These are phyloP conservation scores for Cantharellus cinnabarinus DNA, from an alignment of 768 basidiomycete species.

Conservation along the genomic window DNA sequence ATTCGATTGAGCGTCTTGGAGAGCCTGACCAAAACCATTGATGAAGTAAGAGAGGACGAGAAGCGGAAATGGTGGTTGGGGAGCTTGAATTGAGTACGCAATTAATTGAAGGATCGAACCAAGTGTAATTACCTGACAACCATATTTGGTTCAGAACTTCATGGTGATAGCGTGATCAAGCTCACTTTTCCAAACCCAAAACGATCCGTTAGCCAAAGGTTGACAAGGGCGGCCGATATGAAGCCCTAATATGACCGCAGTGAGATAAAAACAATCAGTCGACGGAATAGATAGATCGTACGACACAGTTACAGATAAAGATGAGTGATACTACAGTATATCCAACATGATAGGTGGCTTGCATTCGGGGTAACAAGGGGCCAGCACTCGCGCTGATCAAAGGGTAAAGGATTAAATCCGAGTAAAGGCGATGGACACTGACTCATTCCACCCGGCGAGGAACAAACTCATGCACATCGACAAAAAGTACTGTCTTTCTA, in stretches of 20 bases:
- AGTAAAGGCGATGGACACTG: background rate
- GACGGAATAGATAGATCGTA: background rate
- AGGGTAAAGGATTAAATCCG: background rate
- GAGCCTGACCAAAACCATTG: constrained; percentile 30
- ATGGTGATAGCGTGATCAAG: background rate
- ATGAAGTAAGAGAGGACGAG: constrained; percentile 31
- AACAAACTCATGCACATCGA: background rate
- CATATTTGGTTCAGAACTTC: background rate
- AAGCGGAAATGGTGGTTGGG: constrained; percentile 43
- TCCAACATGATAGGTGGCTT: constrained; percentile 6
- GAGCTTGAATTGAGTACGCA: constrained; percentile 32
- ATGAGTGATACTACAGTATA: constrained; percentile 8
- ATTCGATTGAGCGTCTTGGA: constrained; percentile 51
- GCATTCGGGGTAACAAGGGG: constrained; percentile 6
- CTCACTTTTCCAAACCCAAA: constrained; percentile 9
- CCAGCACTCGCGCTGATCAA: background rate
- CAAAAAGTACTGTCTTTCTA: background rate
- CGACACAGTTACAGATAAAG: constrained; percentile 5
- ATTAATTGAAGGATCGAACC: constrained; percentile 28
- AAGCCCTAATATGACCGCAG: constrained; percentile 1
- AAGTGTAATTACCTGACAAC: background rate
- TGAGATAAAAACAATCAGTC: background rate
- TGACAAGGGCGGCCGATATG: constrained; percentile 2
- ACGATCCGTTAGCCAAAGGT: constrained; percentile 3
- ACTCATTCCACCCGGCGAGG: constrained; percentile 1